A percentile compares a stretch with the other conserved stretches of the same genome.
phyloP scores from a whole-genome alignment of 73 alveolate species.

The Blepharisma stoltei region DNA sequence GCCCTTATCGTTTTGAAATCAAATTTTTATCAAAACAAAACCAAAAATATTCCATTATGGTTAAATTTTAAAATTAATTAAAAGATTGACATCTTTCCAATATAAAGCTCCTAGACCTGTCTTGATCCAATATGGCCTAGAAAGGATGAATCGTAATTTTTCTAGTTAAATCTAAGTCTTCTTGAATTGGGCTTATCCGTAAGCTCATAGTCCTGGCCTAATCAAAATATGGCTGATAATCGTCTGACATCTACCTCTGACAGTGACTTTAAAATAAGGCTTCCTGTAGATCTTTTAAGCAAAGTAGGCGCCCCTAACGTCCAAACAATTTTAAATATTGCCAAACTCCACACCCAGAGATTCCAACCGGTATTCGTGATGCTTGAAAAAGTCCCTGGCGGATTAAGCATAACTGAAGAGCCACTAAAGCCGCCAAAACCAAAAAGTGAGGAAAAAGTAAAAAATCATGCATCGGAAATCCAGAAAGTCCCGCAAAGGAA shows the following conservation, averaged over 20 bases:
- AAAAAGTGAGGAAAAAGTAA: background rate
- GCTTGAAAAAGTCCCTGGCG: constrained; percentile 11
- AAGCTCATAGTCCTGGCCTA: too few species aligned
- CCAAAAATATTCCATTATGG: too few species aligned
- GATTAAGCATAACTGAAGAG: constrained; percentile 15
- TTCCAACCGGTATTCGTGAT: constrained; percentile 5
- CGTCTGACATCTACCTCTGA: constrained; percentile 27
- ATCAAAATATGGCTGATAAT: constrained; percentile 25
- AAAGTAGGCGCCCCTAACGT: background rate
- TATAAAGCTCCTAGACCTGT: too few species aligned
- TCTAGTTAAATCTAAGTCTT: too few species aligned
- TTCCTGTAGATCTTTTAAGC: background rate
- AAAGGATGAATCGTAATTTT: too few species aligned
- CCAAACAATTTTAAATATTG: background rate
- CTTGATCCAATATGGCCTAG: too few species aligned
- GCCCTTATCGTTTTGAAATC: too few species aligned
- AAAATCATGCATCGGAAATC: constrained; percentile 5
- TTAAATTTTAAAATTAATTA: too few species aligned
- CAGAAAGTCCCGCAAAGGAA: background rate
- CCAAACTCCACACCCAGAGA: constrained; percentile 11
- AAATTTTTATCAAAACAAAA: too few species aligned
- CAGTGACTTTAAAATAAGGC: constrained; percentile 17
- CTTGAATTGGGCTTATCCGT: too few species aligned
- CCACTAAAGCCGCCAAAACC: background rate
- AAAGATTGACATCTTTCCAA: too few species aligned